phyloP scores from a whole-genome alignment of 139 green algal species.

The Eudorina sp. region DNA sequence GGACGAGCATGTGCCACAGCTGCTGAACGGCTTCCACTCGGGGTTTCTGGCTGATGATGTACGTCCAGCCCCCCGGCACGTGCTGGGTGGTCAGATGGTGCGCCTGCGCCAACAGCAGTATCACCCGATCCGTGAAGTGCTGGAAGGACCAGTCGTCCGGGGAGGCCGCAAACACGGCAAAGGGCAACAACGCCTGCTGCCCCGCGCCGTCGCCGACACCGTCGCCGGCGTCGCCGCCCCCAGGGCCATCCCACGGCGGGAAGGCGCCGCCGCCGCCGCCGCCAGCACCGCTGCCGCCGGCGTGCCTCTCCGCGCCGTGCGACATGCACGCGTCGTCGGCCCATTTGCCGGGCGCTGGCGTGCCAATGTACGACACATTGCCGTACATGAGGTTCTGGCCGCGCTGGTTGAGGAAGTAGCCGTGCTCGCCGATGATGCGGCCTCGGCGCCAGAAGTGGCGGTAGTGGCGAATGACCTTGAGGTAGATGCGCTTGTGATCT shows the following conservation, averaged over 20 bases:
- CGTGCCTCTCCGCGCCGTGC: not conserved
- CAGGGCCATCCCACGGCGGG: conserved; percentile 12
- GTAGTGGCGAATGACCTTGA: not conserved
- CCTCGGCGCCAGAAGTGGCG: not conserved
- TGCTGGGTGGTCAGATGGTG: not conserved
- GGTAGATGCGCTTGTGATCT: not conserved
- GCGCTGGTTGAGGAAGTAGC: conserved; percentile 8
- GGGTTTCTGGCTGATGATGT: not conserved
- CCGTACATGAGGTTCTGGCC: conserved; percentile 17
- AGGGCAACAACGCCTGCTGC: too few relatives aligned
- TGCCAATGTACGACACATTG: conserved; percentile 9
- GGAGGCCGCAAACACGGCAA: not conserved
- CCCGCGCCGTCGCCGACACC: too few relatives aligned
- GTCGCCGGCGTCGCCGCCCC: not conserved
- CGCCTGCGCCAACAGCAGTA: not conserved
- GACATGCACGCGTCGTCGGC: not conserved
- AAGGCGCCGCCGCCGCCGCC: too few relatives aligned
- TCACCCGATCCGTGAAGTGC: conserved; percentile 3
- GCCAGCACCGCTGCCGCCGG: too few relatives aligned
- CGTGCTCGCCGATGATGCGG: not conserved
- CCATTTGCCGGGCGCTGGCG: not conserved
- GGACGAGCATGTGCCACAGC: not conserved
- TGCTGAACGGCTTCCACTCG: not conserved
- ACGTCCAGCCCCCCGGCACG: not conserved
- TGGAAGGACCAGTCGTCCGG: conserved; percentile 7